Evolutionary conservation across 257 asterid genomes (phyloP).

Genomic region (Mentha longifolia): DNA sequence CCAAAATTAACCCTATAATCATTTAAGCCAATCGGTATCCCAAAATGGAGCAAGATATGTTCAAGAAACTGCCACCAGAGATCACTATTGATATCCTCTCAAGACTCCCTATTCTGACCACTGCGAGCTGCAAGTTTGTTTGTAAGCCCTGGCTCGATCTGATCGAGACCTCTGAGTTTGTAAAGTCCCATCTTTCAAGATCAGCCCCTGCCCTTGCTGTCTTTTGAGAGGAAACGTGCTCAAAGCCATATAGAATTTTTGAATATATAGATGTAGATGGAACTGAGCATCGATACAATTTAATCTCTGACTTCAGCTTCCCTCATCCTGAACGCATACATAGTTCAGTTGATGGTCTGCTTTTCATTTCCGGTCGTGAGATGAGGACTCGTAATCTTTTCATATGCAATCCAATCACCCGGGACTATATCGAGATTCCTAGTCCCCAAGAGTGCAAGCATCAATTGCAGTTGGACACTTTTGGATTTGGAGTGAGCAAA

Average conservation of each 20-base stretch:
- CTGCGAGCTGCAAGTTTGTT: neutral
- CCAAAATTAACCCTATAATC: neutral
- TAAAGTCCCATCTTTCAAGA: too few relatives aligned
- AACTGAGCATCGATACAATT: neutral
- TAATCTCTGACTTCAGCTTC: neutral
- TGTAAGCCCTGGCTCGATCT: neutral
- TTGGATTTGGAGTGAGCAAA: neutral
- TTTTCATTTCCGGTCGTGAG: neutral
- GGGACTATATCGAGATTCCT: neutral
- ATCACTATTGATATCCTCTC: neutral
- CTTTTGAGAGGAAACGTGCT: neutral
- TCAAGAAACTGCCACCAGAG: neutral
- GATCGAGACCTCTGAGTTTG: neutral
- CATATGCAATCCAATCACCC: neutral
- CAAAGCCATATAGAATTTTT: neutral
- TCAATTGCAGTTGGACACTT: neutral
- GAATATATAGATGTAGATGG: neutral
- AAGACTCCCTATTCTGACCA: neutral
- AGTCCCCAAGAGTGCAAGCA: neutral
- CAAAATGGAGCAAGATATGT: neutral
- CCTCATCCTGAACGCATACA: neutral
- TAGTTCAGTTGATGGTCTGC: constrained; percentile 1
- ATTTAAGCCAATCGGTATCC: neutral
- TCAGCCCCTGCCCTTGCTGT: neutral
- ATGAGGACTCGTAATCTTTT: neutral